These are phyloP conservation scores for Cercospora brassicicola DNA, from an alignment of 2,329 filamentous ascomycete genomes.

Conservation along the genomic window DNA sequence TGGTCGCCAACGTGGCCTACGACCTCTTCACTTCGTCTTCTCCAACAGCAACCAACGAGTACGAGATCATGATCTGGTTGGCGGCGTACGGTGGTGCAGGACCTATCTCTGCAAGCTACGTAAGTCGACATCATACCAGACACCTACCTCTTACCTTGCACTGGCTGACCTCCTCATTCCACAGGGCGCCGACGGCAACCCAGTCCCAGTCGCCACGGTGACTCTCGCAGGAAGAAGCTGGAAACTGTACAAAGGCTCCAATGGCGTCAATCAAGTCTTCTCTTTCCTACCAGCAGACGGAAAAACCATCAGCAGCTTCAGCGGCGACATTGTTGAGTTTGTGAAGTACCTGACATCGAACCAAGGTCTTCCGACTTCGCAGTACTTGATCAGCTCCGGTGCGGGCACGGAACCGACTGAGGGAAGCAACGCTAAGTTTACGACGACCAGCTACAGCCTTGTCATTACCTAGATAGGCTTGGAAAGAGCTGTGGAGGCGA, in stretches of 20 bases:
- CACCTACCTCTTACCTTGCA: neutral
- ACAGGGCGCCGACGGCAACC: constrained; percentile 5
- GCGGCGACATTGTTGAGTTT: constrained; percentile 59
- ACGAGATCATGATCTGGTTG: constrained; percentile 68
- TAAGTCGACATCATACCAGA: neutral
- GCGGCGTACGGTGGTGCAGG: constrained; percentile 57
- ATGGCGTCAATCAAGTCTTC: constrained; percentile 60
- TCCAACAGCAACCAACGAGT: constrained; percentile 49
- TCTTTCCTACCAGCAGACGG: constrained; percentile 54
- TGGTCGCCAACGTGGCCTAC: constrained; percentile 62
- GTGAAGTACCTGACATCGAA: constrained; percentile 55
- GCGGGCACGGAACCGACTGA: constrained; percentile 14
- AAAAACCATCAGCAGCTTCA: constrained; percentile 52
- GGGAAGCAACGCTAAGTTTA: constrained; percentile 13
- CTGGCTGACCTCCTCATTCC: neutral
- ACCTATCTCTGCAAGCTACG: constrained; percentile 59
- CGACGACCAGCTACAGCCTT: constrained; percentile 12
- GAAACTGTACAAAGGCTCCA: constrained; percentile 59
- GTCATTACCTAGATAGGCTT: neutral
- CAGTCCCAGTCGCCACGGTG: constrained; percentile 51
- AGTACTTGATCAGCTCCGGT: constrained; percentile 52
- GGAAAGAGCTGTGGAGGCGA: neutral
- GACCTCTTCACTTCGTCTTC: constrained; percentile 59
- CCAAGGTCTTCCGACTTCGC: constrained; percentile 49
- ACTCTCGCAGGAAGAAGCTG: constrained; percentile 56